Conservation (phyloP, 2,329 filamentous ascomycete genomes). For the Calonectria montana region DNA sequence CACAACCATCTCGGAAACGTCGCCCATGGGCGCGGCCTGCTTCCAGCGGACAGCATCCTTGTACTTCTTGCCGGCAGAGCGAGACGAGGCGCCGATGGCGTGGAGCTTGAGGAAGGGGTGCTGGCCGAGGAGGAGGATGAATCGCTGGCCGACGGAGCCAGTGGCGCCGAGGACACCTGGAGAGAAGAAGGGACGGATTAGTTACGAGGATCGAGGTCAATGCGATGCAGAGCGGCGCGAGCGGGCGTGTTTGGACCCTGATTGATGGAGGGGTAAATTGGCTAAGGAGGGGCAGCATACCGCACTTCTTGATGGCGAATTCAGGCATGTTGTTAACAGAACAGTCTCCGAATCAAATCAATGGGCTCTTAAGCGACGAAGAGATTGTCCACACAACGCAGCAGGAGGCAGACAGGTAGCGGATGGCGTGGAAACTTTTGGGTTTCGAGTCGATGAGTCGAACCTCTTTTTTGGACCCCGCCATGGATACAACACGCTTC, state of each 20-base stretch:
- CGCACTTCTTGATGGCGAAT: conserved; percentile 70
- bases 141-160: conserved; percentile 94
- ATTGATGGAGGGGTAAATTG: conserved; percentile 25
- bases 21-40: conserved; percentile 85
- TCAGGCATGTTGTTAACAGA: conserved; percentile 43
- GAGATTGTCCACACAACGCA: not conserved
- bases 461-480: conserved; percentile 37
- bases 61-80: conserved; percentile 94
- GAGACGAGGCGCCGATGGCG: conserved; percentile 88
- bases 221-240: not conserved
- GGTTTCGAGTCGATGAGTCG: conserved; percentile 35
- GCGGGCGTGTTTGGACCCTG: conserved; percentile 18
- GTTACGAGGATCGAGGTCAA: no score
- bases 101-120: conserved; percentile 90
- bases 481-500: conserved; percentile 31
- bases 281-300: conserved; percentile 47
- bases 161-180: conserved; percentile 87
- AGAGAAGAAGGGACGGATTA: conserved; percentile 16
- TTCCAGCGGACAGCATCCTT: conserved; percentile 96
- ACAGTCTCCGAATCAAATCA: not conserved
- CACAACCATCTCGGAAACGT: conserved; percentile 84
- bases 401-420: not conserved
- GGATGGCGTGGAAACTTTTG: conserved; percentile 29
- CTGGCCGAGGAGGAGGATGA: conserved; percentile 89
- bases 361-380: not conserved